A percentile compares a stretch with the other conserved stretches of the same genome.
These are phyloP conservation scores for Uronychia binucleata DNA, from an alignment of 73 alveolate genomes.

Conservation along the genomic window DNA sequence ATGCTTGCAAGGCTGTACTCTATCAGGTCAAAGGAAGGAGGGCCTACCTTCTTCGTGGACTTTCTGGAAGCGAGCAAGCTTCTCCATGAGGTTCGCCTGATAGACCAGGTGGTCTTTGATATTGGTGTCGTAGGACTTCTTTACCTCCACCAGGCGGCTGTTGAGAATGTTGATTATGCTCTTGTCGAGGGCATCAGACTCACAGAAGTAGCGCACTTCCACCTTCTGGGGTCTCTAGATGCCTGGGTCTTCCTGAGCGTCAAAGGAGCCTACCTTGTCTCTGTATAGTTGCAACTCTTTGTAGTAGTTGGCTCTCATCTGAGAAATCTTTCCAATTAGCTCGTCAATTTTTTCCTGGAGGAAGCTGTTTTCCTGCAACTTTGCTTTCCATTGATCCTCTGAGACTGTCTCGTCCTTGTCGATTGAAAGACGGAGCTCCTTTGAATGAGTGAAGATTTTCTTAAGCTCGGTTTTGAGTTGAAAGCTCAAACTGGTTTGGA, in stretches of 20 bases:
- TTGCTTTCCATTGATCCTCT: neutral
- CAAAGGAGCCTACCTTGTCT: no score
- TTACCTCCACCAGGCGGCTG: slow-evolving; percentile 6
- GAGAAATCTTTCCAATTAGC: neutral
- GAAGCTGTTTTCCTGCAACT: neutral
- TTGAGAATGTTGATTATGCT: slow-evolving; percentile 22
- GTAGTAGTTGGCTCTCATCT: slow-evolving; percentile 34
- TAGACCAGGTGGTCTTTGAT: slow-evolving; percentile 26
- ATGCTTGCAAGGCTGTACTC: neutral
- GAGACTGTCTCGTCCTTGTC: no score
- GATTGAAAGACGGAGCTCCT: no score
- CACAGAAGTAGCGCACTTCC: slow-evolving; percentile 26
- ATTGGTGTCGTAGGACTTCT: slow-evolving; percentile 17
- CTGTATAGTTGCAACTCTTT: slow-evolving; percentile 17
- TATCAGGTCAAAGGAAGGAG: neutral
- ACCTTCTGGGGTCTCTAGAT: neutral
- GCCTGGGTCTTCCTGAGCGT: no score
- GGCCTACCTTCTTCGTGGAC: neutral
- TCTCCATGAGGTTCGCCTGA: slow-evolving; percentile 23
- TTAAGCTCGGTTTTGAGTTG: no score
- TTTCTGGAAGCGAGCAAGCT: neutral
- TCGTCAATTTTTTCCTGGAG: slow-evolving; percentile 3
- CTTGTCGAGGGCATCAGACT: slow-evolving; percentile 19
- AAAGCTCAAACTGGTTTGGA: no score
- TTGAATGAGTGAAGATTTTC: no score